Evolutionary conservation across 2,329 filamentous ascomycete genomes (phyloP).

Genomic region (Graphiopsis chlorocephala): DNA sequence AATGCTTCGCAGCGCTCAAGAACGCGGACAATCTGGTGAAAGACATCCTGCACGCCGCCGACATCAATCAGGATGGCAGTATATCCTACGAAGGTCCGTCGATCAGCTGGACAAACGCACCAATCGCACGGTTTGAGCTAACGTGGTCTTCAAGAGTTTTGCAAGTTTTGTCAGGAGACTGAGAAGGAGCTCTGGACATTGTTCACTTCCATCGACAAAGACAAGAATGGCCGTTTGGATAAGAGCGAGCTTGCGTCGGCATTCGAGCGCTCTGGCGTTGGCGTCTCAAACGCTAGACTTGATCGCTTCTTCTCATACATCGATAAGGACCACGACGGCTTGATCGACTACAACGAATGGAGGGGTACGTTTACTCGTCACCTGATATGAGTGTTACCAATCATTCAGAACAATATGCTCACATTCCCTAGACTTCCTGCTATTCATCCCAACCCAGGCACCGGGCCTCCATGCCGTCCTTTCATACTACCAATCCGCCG

Average conservation of each 20-base stretch:
- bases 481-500: slow-evolving; percentile 85
- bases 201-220: slow-evolving; percentile 82
- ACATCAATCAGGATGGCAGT: slow-evolving; percentile 80
- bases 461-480: slow-evolving; percentile 77
- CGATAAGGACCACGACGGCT: slow-evolving; percentile 82
- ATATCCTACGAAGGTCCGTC: slow-evolving; percentile 81
- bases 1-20: slow-evolving; percentile 63
- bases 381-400: background rate
- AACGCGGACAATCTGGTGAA: slow-evolving; percentile 84
- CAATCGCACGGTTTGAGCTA: slow-evolving; percentile 4
- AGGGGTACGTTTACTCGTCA: slow-evolving; percentile 55
- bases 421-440: slow-evolving; percentile 70
- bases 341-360: slow-evolving; percentile 92
- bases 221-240: slow-evolving; percentile 82
- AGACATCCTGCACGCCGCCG: slow-evolving; percentile 77
- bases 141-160: slow-evolving; percentile 66
- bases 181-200: slow-evolving; percentile 78
- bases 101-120: background rate
- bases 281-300: slow-evolving; percentile 72
- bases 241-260: slow-evolving; percentile 78
- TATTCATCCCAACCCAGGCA: slow-evolving; percentile 74
- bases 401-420: background rate
- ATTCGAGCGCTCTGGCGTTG: slow-evolving; percentile 73
- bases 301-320: slow-evolving; percentile 86
- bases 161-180: slow-evolving; percentile 79